Conservation (phyloP, 1,284 basidiomycete species). For the Heimioporus retisporus region DNA sequence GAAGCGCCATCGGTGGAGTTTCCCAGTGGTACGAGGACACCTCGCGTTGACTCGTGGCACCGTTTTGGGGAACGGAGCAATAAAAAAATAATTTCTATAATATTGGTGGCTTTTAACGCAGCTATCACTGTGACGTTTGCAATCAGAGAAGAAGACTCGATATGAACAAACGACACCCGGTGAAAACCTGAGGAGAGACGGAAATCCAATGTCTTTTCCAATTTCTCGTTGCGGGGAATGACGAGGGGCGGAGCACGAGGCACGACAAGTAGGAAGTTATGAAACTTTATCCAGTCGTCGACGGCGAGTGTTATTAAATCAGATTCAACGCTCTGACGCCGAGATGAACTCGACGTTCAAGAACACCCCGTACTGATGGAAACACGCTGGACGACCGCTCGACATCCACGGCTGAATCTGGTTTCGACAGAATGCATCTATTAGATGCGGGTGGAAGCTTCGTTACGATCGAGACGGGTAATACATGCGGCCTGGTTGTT, state of each 20-base stretch:
- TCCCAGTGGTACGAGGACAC: conserved; percentile 5
- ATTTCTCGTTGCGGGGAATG: conserved; percentile 38
- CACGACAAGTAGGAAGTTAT: conserved; percentile 21
- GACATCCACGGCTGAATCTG: conserved; percentile 23
- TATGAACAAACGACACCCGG: conserved; percentile 32
- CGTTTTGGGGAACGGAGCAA: conserved; percentile 9
- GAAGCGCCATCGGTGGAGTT: conserved; percentile 9
- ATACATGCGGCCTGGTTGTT: conserved; percentile 15
- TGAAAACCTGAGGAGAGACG: conserved; percentile 18
- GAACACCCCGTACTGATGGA: conserved; percentile 19
- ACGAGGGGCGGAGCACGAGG: conserved; percentile 33
- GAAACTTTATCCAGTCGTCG: conserved; percentile 34
- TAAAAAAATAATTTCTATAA: conserved; percentile 8
- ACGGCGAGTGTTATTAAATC: conserved; percentile 20
- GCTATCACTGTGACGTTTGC: conserved; percentile 28
- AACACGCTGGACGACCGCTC: conserved; percentile 18
- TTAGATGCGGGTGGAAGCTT: conserved; percentile 28
- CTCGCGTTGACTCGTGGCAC: conserved; percentile 21
- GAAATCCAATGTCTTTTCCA: conserved; percentile 26
- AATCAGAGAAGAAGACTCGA: conserved; percentile 28
- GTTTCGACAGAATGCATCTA: conserved; percentile 9
- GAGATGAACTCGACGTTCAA: conserved; percentile 32
- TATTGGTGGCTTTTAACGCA: conserved; percentile 20
- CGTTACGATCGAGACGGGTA: conserved; percentile 30
- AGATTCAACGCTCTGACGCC: conserved; percentile 38